These are phyloP conservation scores for Colletotrichum cereale DNA, from an alignment of 2,329 filamentous ascomycete genomes.

Conservation along the genomic window DNA sequence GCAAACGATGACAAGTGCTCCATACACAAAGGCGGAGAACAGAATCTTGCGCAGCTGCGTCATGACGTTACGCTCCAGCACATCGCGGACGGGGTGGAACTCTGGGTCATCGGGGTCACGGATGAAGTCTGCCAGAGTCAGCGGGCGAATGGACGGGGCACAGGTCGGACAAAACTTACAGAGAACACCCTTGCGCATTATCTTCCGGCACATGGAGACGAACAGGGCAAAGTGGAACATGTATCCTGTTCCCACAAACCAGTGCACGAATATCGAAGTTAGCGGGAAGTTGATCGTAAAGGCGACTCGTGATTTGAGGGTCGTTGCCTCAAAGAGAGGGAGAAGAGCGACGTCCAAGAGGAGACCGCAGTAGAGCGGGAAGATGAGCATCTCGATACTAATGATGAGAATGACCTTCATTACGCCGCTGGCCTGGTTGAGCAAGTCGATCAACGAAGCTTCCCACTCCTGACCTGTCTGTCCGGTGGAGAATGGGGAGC, in stretches of 20 bases:
- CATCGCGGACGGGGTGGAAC: conserved; percentile 97
- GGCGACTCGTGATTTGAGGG: conserved; percentile 79
- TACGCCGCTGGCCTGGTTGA: conserved; percentile 95
- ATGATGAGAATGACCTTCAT: conserved; percentile 99
- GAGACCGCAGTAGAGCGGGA: conserved; percentile 94
- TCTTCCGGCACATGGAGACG: conserved; percentile 98
- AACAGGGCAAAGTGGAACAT: conserved; percentile 99
- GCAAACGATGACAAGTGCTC: conserved; percentile 90
- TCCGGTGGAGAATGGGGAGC: conserved; percentile 73
- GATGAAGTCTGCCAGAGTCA: conserved; percentile 80
- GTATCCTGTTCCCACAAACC: conserved; percentile 98
- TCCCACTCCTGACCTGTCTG: conserved; percentile 75
- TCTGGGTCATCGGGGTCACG: conserved; percentile 97
- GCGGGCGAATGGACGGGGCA: conserved; percentile 42
- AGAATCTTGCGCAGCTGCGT: conserved; percentile 96
- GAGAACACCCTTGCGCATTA: conserved; percentile 93
- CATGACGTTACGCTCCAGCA: conserved; percentile 90
- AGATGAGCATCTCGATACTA: conserved; percentile 98
- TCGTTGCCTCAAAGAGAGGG: conserved; percentile 87
- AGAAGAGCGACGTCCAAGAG: conserved; percentile 90
- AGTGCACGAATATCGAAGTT: conserved; percentile 96
- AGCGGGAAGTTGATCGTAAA: conserved; percentile 85
- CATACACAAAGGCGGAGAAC: conserved; percentile 96
- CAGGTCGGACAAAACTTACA: conserved; percentile 67
- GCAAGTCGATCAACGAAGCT: conserved; percentile 81